These are phyloP conservation scores for Tetradesmus obliquus DNA, from an alignment of 139 green algal genomes.

Conservation along the genomic window DNA sequence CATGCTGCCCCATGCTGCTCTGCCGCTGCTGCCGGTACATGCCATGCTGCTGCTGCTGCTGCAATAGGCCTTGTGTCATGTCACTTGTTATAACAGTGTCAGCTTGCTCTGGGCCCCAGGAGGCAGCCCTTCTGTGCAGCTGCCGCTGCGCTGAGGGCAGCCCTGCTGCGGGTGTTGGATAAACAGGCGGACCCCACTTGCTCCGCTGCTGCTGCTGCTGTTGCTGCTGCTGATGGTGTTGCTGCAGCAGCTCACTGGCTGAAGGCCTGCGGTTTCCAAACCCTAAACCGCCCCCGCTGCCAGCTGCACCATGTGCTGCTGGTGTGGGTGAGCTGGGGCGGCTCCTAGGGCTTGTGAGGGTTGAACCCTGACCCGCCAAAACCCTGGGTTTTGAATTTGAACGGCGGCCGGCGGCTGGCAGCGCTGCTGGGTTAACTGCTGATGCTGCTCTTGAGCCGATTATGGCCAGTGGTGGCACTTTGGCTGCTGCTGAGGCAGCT, in stretches of 20 bases:
- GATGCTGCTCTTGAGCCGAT: slow-evolving; percentile 3
- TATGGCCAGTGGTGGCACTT: slow-evolving; percentile 20
- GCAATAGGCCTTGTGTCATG: background rate
- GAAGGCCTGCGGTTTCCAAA: background rate
- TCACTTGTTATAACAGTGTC: background rate
- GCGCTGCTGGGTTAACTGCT: background rate
- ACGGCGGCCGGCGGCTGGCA: slow-evolving; percentile 17
- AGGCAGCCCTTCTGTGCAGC: background rate
- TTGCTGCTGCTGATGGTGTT: background rate
- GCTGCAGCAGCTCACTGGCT: background rate
- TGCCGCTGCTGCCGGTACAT: background rate
- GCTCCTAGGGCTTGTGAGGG: background rate
- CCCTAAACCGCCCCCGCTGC: background rate
- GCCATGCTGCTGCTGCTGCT: background rate
- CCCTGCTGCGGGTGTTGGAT: slow-evolving; percentile 11
- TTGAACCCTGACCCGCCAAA: slow-evolving; percentile 1
- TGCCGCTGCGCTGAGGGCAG: background rate
- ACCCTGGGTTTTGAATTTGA: slow-evolving; percentile 8
- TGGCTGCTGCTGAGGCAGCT: background rate
- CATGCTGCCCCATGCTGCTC: background rate
- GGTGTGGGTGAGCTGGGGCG: background rate
- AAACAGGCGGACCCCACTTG: slow-evolving; percentile 17
- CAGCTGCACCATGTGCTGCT: background rate
- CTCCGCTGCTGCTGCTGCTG: background rate
- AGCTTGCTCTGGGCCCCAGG: background rate